Evolutionary conservation across 257 asterid species (phyloP), one percentile per base, ranked within the genome.

Genomic region (Solanum acaule): DNA sequence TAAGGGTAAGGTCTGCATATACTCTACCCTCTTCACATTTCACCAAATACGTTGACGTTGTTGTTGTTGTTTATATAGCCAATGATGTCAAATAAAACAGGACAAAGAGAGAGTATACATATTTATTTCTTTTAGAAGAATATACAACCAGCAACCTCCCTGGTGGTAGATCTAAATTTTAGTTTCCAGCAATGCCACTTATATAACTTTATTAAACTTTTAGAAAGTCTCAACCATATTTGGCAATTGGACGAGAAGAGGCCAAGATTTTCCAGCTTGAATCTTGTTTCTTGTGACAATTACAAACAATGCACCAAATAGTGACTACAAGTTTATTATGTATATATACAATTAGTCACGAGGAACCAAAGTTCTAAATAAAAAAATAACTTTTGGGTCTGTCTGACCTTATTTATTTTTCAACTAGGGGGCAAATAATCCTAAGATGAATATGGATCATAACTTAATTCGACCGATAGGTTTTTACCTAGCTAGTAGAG

Each of bases 251-350:
- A 82, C 3, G 29, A 82, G 70, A 82, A 82, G 20, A 52, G 10
- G 44, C 86, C 86, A 82, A 82, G 86, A 82, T 82, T 27, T 49
- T 31, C 68, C 86, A 82, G 22, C 71, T 82, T 82, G 44, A 6
- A 16, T 82, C 15, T 82, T 49, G 86, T 82, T 82, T 82, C 42
- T 82, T 82, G 70, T 82, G 71, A 82, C 70, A 31, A 20, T 18
- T 82, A 31, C 44, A 82, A 31, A 82, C 31, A 82, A 52, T 82
- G 7, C 18, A 82, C 22, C 70, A 49, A 2, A 18, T 49, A 79
- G 27, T 25, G 65, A 15, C 33, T 27, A 16, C 5, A 14, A 27
- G 35, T 42, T 22, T n/a, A 44, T 79, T 44, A 44, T 40, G 35
- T 40, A 25, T 8, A 1, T n/a, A n/a, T 15, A 59, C 2, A 44